Evolutionary conservation across 1,139 yeast genomes (phyloP), one percentile per base, ranked within the genome.

Genomic region (Debaryomyces singareniensis): DNA sequence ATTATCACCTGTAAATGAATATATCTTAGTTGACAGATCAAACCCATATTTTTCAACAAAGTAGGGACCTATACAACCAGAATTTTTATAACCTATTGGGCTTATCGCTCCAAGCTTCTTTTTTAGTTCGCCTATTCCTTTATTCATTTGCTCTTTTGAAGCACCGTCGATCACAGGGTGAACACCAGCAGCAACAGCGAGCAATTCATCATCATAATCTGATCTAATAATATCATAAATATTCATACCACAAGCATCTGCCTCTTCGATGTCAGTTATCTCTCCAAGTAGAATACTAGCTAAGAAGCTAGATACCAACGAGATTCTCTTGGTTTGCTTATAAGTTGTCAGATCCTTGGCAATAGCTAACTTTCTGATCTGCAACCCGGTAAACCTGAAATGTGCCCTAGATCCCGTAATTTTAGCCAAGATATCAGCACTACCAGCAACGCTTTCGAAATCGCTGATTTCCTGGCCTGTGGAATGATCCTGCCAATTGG

Each of bases 401-500:
- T 87, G 96, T 3, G 95, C 95, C 43, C 81, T 72, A 7, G 95
- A 83, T 3, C 96, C 96, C 0, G 95, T 81, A 21, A 78, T 53
- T 15, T 60, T 45, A 3, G 95, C 91, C 47, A 87, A 58, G 5
- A 61, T 49, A 26, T 76, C 77, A 4, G 78, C 67, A 4, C 89
- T 86, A 4, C 83, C 85, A 3, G 71, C 72, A 2, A 65, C 63
- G 1, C 53, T 53, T 47, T 85, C 94, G 43, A 86, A 79, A 20
- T 55, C 68, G 18, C 61, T 48, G 33, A 86, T 67, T 51, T 87
- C 95, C 15, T 63, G 55, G 5, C 75, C 80, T 0, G 96, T 87
- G 15, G 93, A 81, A 47, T 85, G 94, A 50, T 87, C 96, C 53
- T 87, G 96, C 96, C 96, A 87, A 47, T 87, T 87, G 9, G 96